Conservation (phyloP, 2,329 filamentous ascomycete genomes). For the Cladosporium sp. region DNA sequence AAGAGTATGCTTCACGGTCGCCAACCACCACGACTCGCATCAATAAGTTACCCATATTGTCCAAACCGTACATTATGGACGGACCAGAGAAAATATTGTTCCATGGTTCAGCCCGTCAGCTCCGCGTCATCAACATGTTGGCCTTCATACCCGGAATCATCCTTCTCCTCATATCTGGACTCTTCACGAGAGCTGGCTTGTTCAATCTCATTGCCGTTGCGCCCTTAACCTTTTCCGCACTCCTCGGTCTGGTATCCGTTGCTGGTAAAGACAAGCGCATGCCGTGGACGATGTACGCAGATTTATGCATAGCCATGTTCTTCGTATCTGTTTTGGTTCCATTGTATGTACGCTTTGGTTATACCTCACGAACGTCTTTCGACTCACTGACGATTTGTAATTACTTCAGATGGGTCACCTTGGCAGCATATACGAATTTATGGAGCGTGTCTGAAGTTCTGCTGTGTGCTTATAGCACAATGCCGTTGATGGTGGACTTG, state of each 20-base stretch:
- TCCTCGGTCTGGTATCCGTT: constrained; percentile 1
- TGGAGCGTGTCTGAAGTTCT: not conserved
- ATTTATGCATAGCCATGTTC: not conserved
- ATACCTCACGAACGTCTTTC: not conserved
- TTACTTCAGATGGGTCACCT: not conserved
- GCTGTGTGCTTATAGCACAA: constrained; percentile 7
- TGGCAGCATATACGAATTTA: not conserved
- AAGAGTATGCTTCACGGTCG: not conserved
- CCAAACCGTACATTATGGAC: not conserved
- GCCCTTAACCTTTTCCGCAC: constrained; percentile 1
- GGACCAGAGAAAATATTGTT: not conserved
- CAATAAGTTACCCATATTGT: not conserved
- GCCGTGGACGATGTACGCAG: not conserved
- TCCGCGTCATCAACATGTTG: not conserved
- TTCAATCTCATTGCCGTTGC: not conserved
- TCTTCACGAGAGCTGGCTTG: not conserved
- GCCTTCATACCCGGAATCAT: not conserved
- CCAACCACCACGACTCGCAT: not conserved
- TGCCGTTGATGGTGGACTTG: constrained; percentile 7
- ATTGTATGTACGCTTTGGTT: not conserved
- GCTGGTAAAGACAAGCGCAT: not conserved
- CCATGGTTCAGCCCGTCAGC: not conserved
- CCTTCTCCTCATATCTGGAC: not conserved
- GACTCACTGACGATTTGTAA: not conserved
- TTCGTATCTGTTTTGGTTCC: not conserved